Base-by-base conservation (phyloP, 352 stramenopile genomes). In the Phytophthora syringae region DNA sequence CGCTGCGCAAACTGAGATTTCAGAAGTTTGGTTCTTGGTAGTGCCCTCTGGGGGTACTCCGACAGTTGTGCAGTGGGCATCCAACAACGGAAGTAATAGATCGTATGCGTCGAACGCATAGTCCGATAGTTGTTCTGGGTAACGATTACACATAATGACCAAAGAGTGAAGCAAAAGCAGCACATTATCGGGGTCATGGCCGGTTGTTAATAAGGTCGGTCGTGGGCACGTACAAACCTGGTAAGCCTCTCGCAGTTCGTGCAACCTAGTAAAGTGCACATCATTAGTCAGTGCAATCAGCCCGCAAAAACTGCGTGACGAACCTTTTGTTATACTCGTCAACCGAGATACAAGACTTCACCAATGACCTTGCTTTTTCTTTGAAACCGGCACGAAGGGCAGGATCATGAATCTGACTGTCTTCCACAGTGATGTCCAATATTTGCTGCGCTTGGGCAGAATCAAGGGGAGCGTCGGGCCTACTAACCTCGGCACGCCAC, bases 401-500 rank as follows among this genome's bases (percentile, higher is more conserved):
- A 57, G 48, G 54, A 32, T 76, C 67, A 30, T 44, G 21, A 22
- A 27, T 50, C 27, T 34, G 16, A 22, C 24, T 54, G n/a, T 64
- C 52, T 11, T 63, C 43, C 4, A 81, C 53, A 5, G 60, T 36
- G 50, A 75, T 24, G 28, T 59, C 64, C 18, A 95, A 60, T 32
- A 82, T 56, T 45, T 70, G 52, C 10, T 67, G 67, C 6, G 88
- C 88, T 54, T 93, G 55, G 6, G 72, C 60, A 45, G 45, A 52
- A 28, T 65, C 67, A 40, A 87, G 66, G 20, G 44, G 42, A 15
- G 74, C 53, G 4, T 61, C 57, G 49, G 49, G 28, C 10, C 88
- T 68, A 28, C 61, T 74, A 11, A 61, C 58, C 67, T 98, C 92
- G 24, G 73, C 68, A 30, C 92, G 82, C 91, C 94, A 98, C 56